phyloP scores from a whole-genome alignment of 2,329 filamentous ascomycete genomes.

The Atkinsonella hypoxylon region DNA sequence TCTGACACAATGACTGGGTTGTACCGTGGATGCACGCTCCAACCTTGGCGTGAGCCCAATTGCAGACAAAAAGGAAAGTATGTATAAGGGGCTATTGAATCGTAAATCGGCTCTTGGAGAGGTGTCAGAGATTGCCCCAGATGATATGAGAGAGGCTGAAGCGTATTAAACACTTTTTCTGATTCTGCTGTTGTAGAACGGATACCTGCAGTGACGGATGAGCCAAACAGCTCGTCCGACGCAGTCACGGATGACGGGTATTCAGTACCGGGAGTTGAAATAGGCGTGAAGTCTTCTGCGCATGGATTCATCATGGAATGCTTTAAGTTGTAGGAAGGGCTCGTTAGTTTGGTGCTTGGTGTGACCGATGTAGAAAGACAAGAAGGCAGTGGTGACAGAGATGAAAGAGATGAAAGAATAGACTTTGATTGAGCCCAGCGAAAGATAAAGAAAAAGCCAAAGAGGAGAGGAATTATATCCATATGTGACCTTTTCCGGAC shows the following conservation, averaged over 20 bases:
- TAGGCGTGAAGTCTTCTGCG: constrained; percentile 5
- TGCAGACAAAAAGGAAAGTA: not conserved
- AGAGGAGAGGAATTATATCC: not conserved
- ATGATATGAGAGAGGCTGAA: not conserved
- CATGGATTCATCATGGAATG: constrained; percentile 5
- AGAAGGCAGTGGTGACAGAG: not conserved
- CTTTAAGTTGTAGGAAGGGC: not conserved
- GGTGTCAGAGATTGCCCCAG: not conserved
- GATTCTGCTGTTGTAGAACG: not conserved
- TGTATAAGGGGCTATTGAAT: not conserved
- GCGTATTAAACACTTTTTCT: not conserved
- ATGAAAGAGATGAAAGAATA: not conserved
- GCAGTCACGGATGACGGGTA: not conserved
- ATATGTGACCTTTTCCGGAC: not conserved
- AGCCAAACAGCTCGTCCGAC: not conserved
- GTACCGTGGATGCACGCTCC: constrained; percentile 4
- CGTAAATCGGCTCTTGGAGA: not conserved
- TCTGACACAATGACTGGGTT: constrained; percentile 4
- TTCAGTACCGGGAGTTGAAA: not conserved
- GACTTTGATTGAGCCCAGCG: not conserved
- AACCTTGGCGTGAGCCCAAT: constrained; percentile 1
- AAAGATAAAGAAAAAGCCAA: not conserved
- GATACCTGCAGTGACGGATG: not conserved
- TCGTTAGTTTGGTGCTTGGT: not conserved
- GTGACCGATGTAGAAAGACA: not conserved